Conservation (phyloP, 1,284 basidiomycete genomes). For the Microbotryomycetes sp. region DNA sequence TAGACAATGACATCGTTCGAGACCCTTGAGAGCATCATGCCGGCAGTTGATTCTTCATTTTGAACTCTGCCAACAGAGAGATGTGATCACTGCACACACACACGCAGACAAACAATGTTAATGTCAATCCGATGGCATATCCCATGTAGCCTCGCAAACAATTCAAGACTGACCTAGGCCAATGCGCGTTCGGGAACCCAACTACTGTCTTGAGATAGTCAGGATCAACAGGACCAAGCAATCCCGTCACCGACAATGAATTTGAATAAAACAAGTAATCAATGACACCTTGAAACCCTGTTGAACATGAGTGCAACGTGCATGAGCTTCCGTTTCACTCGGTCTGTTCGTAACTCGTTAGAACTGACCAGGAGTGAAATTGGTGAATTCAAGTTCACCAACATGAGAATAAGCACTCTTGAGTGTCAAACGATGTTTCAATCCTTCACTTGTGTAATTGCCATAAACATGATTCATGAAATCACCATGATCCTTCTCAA, state of each 20-base stretch:
- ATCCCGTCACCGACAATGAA: conserved; percentile 72
- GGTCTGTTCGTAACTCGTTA: no score
- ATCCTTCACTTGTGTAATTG: conserved; percentile 81
- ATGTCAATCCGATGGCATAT: conserved; percentile 43
- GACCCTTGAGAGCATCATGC: not conserved
- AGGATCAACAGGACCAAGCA: conserved; percentile 82
- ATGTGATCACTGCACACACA: conserved; percentile 42
- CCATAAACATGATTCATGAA: conserved; percentile 91
- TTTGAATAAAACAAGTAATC: conserved; percentile 91
- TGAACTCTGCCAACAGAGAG: conserved; percentile 45
- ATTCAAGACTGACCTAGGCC: conserved; percentile 18
- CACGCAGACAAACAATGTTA: conserved; percentile 46
- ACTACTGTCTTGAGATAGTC: conserved; percentile 82
- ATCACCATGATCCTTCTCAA: conserved; percentile 72
- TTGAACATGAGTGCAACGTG: not conserved
- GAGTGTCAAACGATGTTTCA: conserved; percentile 71
- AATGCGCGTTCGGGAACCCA: conserved; percentile 78
- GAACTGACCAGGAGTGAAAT: conserved; percentile 67
- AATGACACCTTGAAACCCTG: conserved; percentile 52
- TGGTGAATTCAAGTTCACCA: conserved; percentile 65
- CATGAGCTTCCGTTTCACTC: no score
- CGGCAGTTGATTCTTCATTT: conserved; percentile 38
- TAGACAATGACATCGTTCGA: no score
- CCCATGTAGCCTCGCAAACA: conserved; percentile 37
- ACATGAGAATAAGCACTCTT: conserved; percentile 71